phyloP scores from a whole-genome alignment of 768 basidiomycete genomes.

The Phylloporus rhodoxanthus region DNA sequence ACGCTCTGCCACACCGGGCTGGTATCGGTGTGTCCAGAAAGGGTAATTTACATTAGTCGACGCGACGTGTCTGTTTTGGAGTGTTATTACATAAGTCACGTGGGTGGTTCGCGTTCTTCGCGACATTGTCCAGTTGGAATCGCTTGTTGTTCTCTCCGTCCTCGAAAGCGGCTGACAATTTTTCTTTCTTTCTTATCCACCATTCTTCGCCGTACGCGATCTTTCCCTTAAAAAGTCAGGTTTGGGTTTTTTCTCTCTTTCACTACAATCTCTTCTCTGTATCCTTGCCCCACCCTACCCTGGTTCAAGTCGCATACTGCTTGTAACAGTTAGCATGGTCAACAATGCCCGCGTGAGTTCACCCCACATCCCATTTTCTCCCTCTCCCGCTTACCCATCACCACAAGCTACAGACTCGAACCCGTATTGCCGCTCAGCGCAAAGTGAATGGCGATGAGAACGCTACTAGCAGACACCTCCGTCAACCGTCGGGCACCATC shows the following conservation, averaged over 20 bases:
- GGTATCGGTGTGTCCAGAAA: slow-evolving; percentile 42
- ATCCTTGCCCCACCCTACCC: slow-evolving; percentile 1
- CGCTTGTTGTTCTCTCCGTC: slow-evolving; percentile 21
- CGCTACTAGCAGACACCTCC: slow-evolving; percentile 59
- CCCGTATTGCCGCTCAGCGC: slow-evolving; percentile 58
- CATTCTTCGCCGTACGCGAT: slow-evolving; percentile 20
- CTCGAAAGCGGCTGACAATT: slow-evolving; percentile 33
- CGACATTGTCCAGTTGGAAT: slow-evolving; percentile 25
- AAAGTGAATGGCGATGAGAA: slow-evolving; percentile 73
- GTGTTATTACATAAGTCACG: slow-evolving; percentile 36
- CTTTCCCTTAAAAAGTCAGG: slow-evolving; percentile 20
- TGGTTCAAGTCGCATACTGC: slow-evolving; percentile 9
- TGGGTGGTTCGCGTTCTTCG: slow-evolving; percentile 35
- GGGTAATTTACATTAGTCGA: slow-evolving; percentile 7
- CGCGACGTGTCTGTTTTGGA: slow-evolving; percentile 34
- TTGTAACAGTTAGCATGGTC: slow-evolving; percentile 42
- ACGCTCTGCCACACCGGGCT: slow-evolving; percentile 38
- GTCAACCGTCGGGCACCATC: slow-evolving; percentile 51
- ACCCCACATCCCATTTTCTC: not conserved
- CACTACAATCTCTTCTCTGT: slow-evolving; percentile 27
- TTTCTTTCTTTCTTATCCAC: slow-evolving; percentile 21
- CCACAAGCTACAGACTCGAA: slow-evolving; percentile 59
- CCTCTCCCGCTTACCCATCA: slow-evolving; percentile 2
- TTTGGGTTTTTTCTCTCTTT: slow-evolving; percentile 30
- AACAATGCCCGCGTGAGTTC: slow-evolving; percentile 53